Base-by-base conservation (phyloP, 2,329 filamentous ascomycete species). In the Talaromyces sp. region DNA sequence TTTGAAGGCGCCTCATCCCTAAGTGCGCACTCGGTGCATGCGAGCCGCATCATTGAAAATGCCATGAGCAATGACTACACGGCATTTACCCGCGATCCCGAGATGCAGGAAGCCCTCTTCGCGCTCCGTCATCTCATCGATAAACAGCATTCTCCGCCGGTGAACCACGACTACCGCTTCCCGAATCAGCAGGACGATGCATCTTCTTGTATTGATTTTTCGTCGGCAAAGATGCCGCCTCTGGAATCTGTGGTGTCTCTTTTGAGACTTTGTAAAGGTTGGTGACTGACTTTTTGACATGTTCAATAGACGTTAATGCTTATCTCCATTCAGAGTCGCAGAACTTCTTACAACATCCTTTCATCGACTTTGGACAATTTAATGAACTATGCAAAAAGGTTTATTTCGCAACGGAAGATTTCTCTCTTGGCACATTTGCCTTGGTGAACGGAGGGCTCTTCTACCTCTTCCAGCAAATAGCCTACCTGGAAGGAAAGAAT, bases 1-100 rank as follows among this genome's bases (percentile, higher is more conserved):
- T 83, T 82, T 54, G 81, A 83, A 65, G 81, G 81, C 3, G 80
- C 80, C 58, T 82, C 81, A 0, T 79, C 81, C 2, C 74, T 83
- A 21, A 75, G 74, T 35, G 75, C 77, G 7, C 81, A 83, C 64
- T 82, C 80, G 0, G 77, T 76, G 3, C 79, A 81, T 69, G 81
- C 76, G 5, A 80, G 69, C 66, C 73, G 68, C 67, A 79, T 74
- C 64, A 78, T 73, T 63, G 81, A 69, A 71, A 79, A 68, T 61
- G 77, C 70, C 58, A 77, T 71, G 67, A 73, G 75, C 44, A 68
- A 70, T 35, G 73, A 72, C 40, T 61, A 33, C 46, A 72, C 73
- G 4, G 68, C 72, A 12, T 71, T 74, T 56, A 68, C 72, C 40
- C 73, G 73, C 12, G 76, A 71, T 9, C 75, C 75, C 3, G 76